Evolutionary conservation across 768 basidiomycete genomes (phyloP).

Genomic region (Dentipellis sp.): DNA sequence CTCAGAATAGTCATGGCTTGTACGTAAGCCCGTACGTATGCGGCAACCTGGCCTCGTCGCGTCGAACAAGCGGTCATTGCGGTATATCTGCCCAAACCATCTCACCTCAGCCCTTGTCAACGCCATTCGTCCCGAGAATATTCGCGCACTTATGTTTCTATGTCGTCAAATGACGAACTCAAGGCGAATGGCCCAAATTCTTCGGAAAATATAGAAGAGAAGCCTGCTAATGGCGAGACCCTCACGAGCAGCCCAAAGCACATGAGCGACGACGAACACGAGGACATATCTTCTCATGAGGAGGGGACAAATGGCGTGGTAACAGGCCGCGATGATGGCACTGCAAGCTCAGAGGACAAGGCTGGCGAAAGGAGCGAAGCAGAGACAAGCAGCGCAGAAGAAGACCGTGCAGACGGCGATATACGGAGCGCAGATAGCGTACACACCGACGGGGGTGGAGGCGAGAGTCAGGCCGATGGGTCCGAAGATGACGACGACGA

Average conservation of each 20-base stretch:
- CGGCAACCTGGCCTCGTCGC: too few species aligned
- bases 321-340: neutral
- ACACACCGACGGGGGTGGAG: neutral
- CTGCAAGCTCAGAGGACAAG: neutral
- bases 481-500: slow-evolving; percentile 24
- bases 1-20: too few species aligned
- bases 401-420: too few species aligned
- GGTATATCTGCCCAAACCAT: too few species aligned
- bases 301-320: neutral
- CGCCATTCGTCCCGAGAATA: too few species aligned
- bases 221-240: neutral
- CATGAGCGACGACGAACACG: neutral
- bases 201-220: neutral
- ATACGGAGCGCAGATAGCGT: neutral
- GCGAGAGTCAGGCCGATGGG: slow-evolving; percentile 5
- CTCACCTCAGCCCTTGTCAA: too few species aligned
- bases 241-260: neutral
- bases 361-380: neutral
- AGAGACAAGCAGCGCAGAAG: too few species aligned
- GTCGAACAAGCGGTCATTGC: too few species aligned
- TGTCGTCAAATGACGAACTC: neutral
- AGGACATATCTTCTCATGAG: neutral
- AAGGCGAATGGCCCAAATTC: neutral
- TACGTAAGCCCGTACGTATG: too few species aligned
- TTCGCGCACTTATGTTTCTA: neutral